These are phyloP conservation scores for Penicillium sp. DNA, from an alignment of 2,329 filamentous ascomycete species.

Conservation along the genomic window DNA sequence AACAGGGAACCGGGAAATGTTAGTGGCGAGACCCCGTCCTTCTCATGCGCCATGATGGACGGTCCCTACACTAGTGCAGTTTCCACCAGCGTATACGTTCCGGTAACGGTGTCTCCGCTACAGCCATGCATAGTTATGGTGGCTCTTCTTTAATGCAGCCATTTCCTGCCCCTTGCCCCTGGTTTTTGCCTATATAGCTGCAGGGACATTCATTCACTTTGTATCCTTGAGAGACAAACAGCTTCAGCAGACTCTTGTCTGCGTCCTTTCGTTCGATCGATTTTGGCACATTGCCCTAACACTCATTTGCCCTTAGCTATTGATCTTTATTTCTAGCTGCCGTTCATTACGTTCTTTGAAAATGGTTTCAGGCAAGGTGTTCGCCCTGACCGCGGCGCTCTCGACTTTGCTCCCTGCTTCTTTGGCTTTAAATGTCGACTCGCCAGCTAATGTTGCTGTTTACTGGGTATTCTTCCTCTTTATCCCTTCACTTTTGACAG, in stretches of 20 bases:
- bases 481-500: background rate
- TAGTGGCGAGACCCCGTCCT: background rate
- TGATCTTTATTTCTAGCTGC: constrained; percentile 37
- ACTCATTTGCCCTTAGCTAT: constrained; percentile 29
- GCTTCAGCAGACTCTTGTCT: constrained; percentile 45
- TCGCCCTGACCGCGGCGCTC: constrained; percentile 38
- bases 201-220: constrained; percentile 11
- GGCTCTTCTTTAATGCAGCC: background rate
- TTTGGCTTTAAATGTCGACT: constrained; percentile 42
- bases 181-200: background rate
- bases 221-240: constrained; percentile 16
- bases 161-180: background rate
- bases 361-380: constrained; percentile 37
- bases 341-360: constrained; percentile 32
- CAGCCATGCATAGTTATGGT: background rate
- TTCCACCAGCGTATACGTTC: background rate
- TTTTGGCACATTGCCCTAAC: constrained; percentile 32
- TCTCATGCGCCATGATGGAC: background rate
- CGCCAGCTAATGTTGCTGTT: constrained; percentile 51
- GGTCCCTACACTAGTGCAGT: no score
- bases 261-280: constrained; percentile 55
- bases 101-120: background rate
- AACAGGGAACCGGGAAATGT: background rate
- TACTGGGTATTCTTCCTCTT: constrained; percentile 47
- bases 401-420: constrained; percentile 31